These are phyloP conservation scores for Alisma plantagoaquatica DNA, from an alignment of 106 monocot genomes.

Conservation along the genomic window DNA sequence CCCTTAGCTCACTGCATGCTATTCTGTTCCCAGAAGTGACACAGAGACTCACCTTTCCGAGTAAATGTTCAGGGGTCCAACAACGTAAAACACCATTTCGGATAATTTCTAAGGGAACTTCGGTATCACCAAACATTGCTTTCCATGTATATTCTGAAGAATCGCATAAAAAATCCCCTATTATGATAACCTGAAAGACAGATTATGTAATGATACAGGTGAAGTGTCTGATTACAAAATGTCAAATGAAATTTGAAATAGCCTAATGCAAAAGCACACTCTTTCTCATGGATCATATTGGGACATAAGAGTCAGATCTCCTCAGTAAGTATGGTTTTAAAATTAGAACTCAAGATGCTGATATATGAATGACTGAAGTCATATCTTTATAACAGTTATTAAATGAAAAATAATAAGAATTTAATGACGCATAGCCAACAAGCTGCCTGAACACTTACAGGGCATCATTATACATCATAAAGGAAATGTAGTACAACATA, in stretches of 20 bases:
- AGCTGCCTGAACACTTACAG: no score
- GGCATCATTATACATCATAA: no score
- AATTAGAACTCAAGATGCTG: no score
- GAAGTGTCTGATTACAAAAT: no score
- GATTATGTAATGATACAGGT: not conserved
- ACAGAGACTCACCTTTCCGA: conserved; percentile 42
- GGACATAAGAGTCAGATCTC: not conserved
- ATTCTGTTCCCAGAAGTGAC: conserved; percentile 50
- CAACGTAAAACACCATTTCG: conserved; percentile 64
- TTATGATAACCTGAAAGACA: conserved; percentile 40
- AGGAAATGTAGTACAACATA: no score
- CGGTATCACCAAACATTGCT: conserved; percentile 58
- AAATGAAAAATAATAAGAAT: not conserved
- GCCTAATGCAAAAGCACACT: not conserved
- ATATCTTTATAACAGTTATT: no score
- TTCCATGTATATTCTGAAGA: conserved; percentile 32
- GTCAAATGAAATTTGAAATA: no score
- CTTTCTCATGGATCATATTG: not conserved
- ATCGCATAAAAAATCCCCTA: conserved; percentile 45
- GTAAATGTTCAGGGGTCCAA: conserved; percentile 33
- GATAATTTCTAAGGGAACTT: conserved; percentile 56
- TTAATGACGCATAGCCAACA: no score
- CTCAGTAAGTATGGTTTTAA: no score
- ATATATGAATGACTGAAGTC: no score
- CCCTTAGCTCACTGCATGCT: conserved; percentile 53